Evolutionary conservation across 345 rosid genomes (phyloP).

Genomic region (Ricinus communis): DNA sequence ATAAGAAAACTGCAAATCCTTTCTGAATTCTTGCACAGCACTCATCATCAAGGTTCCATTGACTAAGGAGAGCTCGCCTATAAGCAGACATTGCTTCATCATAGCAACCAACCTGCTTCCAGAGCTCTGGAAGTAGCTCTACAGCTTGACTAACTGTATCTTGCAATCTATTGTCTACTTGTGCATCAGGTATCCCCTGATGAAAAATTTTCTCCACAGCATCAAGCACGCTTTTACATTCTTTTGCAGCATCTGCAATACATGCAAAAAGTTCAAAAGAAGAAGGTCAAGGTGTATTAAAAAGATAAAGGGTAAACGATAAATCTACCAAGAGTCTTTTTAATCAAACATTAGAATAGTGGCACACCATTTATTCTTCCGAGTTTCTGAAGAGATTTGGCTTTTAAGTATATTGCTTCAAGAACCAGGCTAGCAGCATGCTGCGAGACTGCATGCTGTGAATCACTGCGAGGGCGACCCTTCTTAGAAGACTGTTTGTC

Average conservation of each 20-base stretch:
- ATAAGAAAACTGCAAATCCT: conserved; percentile 73
- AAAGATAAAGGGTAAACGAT: neutral
- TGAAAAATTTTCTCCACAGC: conserved; percentile 79
- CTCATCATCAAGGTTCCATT: conserved; percentile 78
- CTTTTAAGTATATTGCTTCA: conserved; percentile 85
- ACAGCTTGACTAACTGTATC: conserved; percentile 88
- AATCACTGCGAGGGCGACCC: conserved; percentile 49
- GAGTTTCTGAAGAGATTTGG: conserved; percentile 91
- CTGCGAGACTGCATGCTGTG: conserved; percentile 52
- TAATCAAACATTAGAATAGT: conserved; percentile 5
- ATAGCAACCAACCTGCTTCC: conserved; percentile 70
- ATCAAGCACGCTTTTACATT: conserved; percentile 85
- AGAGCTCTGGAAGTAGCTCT: conserved; percentile 81
- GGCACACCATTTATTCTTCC: conserved; percentile 65
- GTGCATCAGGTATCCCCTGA: conserved; percentile 78
- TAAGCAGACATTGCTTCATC: conserved; percentile 74
- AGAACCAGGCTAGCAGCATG: conserved; percentile 85
- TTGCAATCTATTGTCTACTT: conserved; percentile 70
- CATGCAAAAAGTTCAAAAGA: conserved; percentile 18
- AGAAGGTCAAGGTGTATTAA: neutral
- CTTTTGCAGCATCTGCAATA: conserved; percentile 77
- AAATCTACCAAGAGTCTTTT: neutral
- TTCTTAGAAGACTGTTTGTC: conserved; percentile 55
- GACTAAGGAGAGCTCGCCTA: conserved; percentile 81
- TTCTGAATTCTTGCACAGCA: conserved; percentile 85